Evolutionary conservation across 495 filamentous ascomycete genomes (phyloP).

Genomic region (Aspergillus sparsus): DNA sequence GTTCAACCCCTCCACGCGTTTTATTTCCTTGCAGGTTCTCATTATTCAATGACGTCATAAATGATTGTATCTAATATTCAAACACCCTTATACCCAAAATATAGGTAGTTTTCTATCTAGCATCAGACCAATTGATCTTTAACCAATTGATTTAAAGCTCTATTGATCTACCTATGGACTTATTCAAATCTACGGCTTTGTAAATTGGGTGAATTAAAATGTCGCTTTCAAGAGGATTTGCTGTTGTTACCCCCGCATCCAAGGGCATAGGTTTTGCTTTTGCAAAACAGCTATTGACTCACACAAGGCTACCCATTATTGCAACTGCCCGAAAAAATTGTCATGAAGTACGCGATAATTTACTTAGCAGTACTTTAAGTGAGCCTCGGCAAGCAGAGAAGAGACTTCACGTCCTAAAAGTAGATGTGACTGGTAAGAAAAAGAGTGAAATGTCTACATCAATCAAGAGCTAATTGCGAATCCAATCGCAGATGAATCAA

Average conservation of each 20-base stretch:
- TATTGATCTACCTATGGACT: too few relatives aligned
- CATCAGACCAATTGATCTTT: not conserved
- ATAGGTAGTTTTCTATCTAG: not conserved
- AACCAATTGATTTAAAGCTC: too few relatives aligned
- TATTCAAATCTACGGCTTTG: too few relatives aligned
- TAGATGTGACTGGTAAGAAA: conserved; percentile 59
- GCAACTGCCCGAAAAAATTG: conserved; percentile 67
- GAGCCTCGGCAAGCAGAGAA: conserved; percentile 37
- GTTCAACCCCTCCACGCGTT: not conserved
- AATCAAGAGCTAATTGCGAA: not conserved
- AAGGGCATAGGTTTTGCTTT: conserved; percentile 75
- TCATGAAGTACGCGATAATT: conserved; percentile 47
- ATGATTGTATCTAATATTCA: not conserved
- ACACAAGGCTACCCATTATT: conserved; percentile 66
- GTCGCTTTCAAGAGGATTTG: conserved; percentile 16
- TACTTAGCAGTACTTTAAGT: conserved; percentile 52
- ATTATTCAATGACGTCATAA: not conserved
- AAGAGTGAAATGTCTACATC: too few relatives aligned
- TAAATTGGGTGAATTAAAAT: too few relatives aligned
- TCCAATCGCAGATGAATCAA: conserved; percentile 37
- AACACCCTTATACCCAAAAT: not conserved
- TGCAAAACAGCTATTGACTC: conserved; percentile 63
- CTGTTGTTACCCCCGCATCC: conserved; percentile 60
- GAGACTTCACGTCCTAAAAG: conserved; percentile 55
- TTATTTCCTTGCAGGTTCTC: not conserved